Evolutionary conservation across 2,329 filamentous ascomycete species (phyloP), one percentile per base, ranked within the genome.

Genomic region (Penicillium sclerotigenum): DNA sequence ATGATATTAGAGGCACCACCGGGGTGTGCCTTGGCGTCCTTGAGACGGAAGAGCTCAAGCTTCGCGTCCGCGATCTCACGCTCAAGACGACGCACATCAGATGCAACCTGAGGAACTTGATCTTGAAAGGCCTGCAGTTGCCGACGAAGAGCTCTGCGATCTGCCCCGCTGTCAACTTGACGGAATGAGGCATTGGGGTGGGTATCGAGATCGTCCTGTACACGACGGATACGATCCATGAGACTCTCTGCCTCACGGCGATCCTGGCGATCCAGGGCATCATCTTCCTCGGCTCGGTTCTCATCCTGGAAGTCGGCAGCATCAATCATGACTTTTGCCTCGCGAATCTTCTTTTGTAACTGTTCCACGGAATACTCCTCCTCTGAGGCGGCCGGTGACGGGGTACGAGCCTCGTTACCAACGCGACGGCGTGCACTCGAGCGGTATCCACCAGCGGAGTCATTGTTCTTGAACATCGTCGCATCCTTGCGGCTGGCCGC

Each of bases 241-340:
- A 99, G 81, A 67, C 96, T 93, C 61, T 99, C 94, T 1, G 91
- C 91, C 71, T 97, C 94, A 50, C 90, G 88, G 53, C 91, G 86
- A 72, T 99, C 94, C 59, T 91, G 86, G 50, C 93, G 86, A 71
- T 99, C 94, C 41, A 97, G 83, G 18, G 89, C 86, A 65, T 97
- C 93, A 62, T 99, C 93, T 69, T 97, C 90, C 66, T 99, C 94
- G 4, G 85, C 83, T 36, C 87, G 86, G 69, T 90, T 90, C 76
- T 97, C 93, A 65, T 97, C 94, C 60, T 90, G 88, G 73, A 97
- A 97, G 70, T 99, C 94, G 77, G 97, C 93, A 0, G 94, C 94
- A 74, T 99, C 93, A 14, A 99, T 80, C 60, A 99, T 80, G 40
- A 99, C 87, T 74, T 97, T 91, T 76, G 95, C 94, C 79, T 99